These are phyloP conservation scores for Xylaria sp. DNA, from an alignment of 495 filamentous ascomycete species.

Conservation along the genomic window DNA sequence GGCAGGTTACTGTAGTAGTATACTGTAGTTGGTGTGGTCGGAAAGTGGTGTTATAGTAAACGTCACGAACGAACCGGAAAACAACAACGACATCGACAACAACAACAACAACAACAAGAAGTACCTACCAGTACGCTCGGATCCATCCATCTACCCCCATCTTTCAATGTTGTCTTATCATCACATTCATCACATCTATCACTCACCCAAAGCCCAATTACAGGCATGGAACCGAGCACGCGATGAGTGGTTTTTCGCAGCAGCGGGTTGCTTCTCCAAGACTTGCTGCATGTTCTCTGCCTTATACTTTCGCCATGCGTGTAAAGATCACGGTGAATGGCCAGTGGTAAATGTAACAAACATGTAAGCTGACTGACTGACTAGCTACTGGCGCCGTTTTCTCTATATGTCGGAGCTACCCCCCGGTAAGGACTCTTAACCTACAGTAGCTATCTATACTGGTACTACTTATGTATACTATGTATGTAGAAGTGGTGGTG, in stretches of 20 bases:
- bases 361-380: slow-evolving; percentile 25
- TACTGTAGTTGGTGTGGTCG: background rate
- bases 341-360: slow-evolving; percentile 4
- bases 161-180: slow-evolving; percentile 5
- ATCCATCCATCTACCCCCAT: background rate
- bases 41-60: slow-evolving; percentile 6
- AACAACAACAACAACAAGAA: too few relatives aligned
- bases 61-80: slow-evolving; percentile 2
- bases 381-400: background rate
- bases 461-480: background rate
- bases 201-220: slow-evolving; percentile 17
- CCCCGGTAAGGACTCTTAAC: too few relatives aligned
- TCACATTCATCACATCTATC: slow-evolving; percentile 17
- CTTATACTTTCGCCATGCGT: slow-evolving; percentile 8
- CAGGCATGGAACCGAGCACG: slow-evolving; percentile 12
- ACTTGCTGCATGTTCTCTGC: slow-evolving; percentile 11
- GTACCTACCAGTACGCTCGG: slow-evolving; percentile 14
- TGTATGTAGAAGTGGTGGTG: slow-evolving; percentile 9
- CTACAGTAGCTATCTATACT: background rate
- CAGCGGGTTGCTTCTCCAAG: slow-evolving; percentile 18
- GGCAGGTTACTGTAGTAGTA: background rate
- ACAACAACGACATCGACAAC: too few relatives aligned
- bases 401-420: too few relatives aligned
- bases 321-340: slow-evolving; percentile 21
- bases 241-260: slow-evolving; percentile 18